Base-by-base conservation (phyloP, 768 basidiomycete species). In the Boletus pseudo-olivaceus region DNA sequence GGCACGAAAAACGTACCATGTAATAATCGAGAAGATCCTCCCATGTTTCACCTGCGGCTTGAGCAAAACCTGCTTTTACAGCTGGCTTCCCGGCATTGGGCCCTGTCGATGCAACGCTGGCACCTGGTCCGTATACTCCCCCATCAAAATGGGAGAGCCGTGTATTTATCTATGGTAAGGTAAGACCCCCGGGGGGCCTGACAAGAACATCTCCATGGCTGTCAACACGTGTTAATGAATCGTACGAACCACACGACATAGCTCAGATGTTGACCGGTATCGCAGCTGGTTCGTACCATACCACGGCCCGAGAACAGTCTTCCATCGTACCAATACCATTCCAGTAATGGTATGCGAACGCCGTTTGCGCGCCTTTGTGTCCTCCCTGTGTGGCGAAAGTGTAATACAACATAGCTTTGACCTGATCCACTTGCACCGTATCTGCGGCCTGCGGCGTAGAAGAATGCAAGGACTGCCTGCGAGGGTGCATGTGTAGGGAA, bases 111-210 rank as follows among this genome's bases (percentile, higher is more conserved):
- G 93, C 92, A 47, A 93, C 91, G 54, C 93, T 95, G 3, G 96
- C 93, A 45, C 96, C 94, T 15, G 90, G 89, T 3, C 97, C 97
- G 66, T 88, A 98, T n/a, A 91, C 83, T 7, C 97, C 97, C 15
- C 96, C 97, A 8, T 77, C 83, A 4, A 96, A 78, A 70, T 98
- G 96, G 2, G 95, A 96, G 4, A 98, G 75, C 6, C 87, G 79
- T 0, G 90, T 88, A 17, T 90, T 77, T 0, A 88, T 87, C 44
- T 89, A 82, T 0, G 93, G 91, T 3, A 99, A 76, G 0, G 90
- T 90, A 10, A 83, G 78, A 5, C 97, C 97, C 7, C 94, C 95
- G 4, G 94, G 93, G 97, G 93, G 7, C 97, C 96, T 2, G 88
- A 79, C 34, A 84, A 65, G 68, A 89, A 97, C 51, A 81, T 82